These are phyloP conservation scores for Withania somnifera DNA, from an alignment of 305 asterid genomes.

Conservation along the genomic window DNA sequence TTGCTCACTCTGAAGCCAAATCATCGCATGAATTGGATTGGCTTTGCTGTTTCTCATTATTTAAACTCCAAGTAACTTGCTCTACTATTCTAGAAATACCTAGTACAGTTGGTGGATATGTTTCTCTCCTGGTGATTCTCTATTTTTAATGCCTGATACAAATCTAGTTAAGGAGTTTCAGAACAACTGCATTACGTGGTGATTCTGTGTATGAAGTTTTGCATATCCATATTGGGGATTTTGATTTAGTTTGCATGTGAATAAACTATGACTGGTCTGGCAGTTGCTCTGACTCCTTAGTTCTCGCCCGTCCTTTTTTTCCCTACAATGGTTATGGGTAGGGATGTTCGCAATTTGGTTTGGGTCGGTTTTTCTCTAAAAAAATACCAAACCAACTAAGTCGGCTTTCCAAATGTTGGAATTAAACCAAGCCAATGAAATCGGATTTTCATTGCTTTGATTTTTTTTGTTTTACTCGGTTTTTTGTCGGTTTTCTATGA, in stretches of 20 bases:
- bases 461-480: neutral
- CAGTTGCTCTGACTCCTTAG: neutral
- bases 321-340: neutral
- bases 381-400: neutral
- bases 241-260: neutral
- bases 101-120: neutral
- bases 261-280: neutral
- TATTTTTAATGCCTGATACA: neutral
- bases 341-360: neutral
- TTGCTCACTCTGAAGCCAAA: conserved; percentile 88
- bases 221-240: neutral
- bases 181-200: neutral
- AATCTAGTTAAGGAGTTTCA: neutral
- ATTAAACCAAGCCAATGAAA: neutral
- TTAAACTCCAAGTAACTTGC: conserved; percentile 58
- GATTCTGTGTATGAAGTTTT: neutral
- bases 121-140: neutral
- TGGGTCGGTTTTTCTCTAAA: neutral
- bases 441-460: neutral
- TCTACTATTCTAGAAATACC: neutral
- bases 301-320: neutral
- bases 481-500: neutral
- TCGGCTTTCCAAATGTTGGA: neutral
- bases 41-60: conserved; percentile 95
- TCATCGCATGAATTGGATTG: conserved; percentile 99